Percentiles rank a stretch among this genome's conserved stretches.
Conservation (phyloP, 2,329 filamentous ascomycete genomes). For the Eurotiales sp. region DNA sequence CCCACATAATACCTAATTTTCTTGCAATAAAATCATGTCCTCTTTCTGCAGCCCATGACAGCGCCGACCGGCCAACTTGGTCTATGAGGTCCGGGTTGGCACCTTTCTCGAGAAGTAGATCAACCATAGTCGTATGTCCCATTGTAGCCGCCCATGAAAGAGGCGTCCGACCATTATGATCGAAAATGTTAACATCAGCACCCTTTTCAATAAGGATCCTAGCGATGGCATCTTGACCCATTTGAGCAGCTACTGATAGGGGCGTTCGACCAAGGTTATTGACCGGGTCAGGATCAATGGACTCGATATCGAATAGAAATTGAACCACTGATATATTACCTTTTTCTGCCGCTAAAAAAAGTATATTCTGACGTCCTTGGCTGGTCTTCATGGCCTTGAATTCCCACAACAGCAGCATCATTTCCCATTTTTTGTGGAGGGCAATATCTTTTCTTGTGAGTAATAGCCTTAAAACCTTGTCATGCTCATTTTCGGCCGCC, state of each 20-base stretch:
- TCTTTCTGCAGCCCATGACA: too few relatives aligned
- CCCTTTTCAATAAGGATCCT: neutral
- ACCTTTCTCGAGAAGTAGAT: conserved; percentile 23
- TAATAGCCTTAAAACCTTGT: neutral
- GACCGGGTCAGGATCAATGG: conserved; percentile 1
- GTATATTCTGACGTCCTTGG: neutral
- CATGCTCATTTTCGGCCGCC: neutral
- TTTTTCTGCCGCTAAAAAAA: conserved; percentile 12
- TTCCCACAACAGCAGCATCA: neutral
- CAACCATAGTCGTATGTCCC: conserved; percentile 22
- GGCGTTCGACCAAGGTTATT: neutral
- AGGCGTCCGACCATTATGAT: conserved; percentile 13
- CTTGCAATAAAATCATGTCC: too few relatives aligned
- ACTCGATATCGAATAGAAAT: conserved; percentile 2
- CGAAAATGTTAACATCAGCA: neutral
- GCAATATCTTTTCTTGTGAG: neutral
- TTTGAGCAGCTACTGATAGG: conserved; percentile 42
- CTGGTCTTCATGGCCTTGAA: neutral
- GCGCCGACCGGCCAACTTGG: conserved; percentile 17
- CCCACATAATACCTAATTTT: too few relatives aligned
- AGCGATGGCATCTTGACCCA: conserved; percentile 15
- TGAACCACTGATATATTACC: conserved; percentile 12
- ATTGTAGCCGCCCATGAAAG: conserved; percentile 13
- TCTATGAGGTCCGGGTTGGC: conserved; percentile 20
- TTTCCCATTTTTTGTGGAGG: neutral